These are phyloP conservation scores for Coemansia aciculifera DNA, from an alignment of 192 early-diverging fungal species.

Conservation along the genomic window DNA sequence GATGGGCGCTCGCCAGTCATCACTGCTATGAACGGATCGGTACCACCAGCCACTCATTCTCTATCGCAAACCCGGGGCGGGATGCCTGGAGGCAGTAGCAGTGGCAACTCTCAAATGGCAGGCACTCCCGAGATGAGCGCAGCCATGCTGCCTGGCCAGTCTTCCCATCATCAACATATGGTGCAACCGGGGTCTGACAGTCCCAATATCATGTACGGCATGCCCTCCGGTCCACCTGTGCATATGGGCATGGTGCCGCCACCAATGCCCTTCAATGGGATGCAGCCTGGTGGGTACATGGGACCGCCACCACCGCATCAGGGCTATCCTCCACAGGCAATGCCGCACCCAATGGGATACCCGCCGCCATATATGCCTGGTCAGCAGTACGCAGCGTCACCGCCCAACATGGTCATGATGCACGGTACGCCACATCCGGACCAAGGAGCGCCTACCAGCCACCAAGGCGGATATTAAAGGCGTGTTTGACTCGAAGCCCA, in stretches of 20 bases:
- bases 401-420: conserved; percentile 51
- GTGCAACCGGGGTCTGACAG: conserved; percentile 28
- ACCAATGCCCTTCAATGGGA: conserved; percentile 41
- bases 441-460: conserved; percentile 24
- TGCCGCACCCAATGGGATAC: conserved; percentile 50
- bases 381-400: conserved; percentile 29
- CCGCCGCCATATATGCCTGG: conserved; percentile 37
- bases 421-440: conserved; percentile 39
- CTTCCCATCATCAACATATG: background rate
- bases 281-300: conserved; percentile 47
- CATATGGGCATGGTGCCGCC: conserved; percentile 55
- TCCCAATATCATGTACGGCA: conserved; percentile 36
- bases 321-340: conserved; percentile 45
- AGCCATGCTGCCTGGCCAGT: conserved; percentile 26
- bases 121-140: conserved; percentile 41
- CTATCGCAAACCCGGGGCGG: conserved; percentile 25
- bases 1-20: conserved; percentile 37
- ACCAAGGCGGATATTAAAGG: background rate
- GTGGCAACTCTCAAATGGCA: conserved; percentile 13
- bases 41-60: conserved; percentile 21
- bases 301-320: conserved; percentile 37
- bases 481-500: background rate
- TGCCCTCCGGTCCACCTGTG: conserved; percentile 25
- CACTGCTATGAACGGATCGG: conserved; percentile 19
- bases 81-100: conserved; percentile 5